A percentile compares a stretch with the other conserved stretches of the same genome.
Evolutionary conservation across 371 early-diverging fungal species (phyloP).

Genomic region (Parasitella parasitica): DNA sequence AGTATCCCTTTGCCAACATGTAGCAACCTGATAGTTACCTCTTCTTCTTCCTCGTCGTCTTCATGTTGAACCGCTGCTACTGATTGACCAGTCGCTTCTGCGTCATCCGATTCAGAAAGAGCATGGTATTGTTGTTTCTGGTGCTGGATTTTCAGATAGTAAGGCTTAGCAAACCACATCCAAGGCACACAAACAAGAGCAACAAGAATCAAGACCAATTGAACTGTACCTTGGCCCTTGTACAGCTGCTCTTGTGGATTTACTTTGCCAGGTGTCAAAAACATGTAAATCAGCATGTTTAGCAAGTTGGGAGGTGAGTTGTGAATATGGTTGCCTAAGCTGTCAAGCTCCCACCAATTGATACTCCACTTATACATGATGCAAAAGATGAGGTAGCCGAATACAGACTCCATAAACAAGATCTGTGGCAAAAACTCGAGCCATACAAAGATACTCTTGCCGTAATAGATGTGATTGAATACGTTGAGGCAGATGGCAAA

Average conservation of each 20-base stretch:
- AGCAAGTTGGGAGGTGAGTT: constrained; percentile 92
- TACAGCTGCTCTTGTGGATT: constrained; percentile 71
- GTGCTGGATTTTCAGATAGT: constrained; percentile 80
- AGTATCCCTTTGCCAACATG: no score
- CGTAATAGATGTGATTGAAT: constrained; percentile 88
- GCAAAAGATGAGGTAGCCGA: constrained; percentile 36
- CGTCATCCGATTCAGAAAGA: constrained; percentile 39
- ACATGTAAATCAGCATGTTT: constrained; percentile 99
- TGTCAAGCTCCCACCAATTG: constrained; percentile 79
- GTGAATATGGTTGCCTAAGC: constrained; percentile 63
- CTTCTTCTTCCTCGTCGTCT: constrained; percentile 55
- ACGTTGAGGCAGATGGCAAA: constrained; percentile 92
- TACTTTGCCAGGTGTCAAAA: constrained; percentile 94
- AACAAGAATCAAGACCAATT: constrained; percentile 79
- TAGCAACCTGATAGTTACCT: constrained; percentile 1
- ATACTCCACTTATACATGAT: constrained; percentile 70
- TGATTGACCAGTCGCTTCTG: constrained; percentile 15
- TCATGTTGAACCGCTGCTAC: constrained; percentile 31
- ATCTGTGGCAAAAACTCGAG: constrained; percentile 95
- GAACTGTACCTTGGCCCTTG: constrained; percentile 87
- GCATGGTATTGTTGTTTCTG: constrained; percentile 75
- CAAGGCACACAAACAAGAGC: constrained; percentile 96
- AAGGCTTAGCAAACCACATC: constrained; percentile 98
- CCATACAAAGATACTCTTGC: constrained; percentile 79
- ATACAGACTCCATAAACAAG: constrained; percentile 88